Evolutionary conservation across 495 filamentous ascomycete species (phyloP).

Genomic region (Aspergillus mulundensis): DNA sequence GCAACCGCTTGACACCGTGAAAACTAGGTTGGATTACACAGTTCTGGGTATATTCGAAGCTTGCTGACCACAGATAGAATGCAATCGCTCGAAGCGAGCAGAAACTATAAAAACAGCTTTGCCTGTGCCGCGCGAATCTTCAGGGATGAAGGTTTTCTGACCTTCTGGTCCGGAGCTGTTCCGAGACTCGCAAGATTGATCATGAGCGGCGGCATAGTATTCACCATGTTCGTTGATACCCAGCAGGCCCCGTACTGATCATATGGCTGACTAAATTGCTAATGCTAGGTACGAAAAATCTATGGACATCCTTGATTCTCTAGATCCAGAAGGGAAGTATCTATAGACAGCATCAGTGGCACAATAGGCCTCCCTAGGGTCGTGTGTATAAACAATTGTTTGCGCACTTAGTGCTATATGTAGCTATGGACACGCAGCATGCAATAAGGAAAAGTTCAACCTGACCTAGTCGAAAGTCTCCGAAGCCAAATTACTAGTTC

Average conservation of each 20-base stretch:
- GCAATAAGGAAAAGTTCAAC: background rate
- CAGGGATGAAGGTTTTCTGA: slow-evolving; percentile 82
- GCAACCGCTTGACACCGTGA: slow-evolving; percentile 91
- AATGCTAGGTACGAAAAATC: slow-evolving; percentile 82
- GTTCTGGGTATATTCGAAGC: background rate
- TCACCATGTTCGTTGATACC: slow-evolving; percentile 68
- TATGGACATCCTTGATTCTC: slow-evolving; percentile 76
- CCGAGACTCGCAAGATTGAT: slow-evolving; percentile 80
- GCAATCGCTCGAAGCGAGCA: slow-evolving; percentile 89
- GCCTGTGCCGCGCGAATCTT: slow-evolving; percentile 79
- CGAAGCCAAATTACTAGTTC: slow-evolving; percentile 12
- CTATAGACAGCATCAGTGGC: slow-evolving; percentile 48
- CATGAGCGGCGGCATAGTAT: slow-evolving; percentile 92
- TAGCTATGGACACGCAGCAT: background rate
- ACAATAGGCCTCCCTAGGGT: too few species aligned
- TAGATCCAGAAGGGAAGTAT: slow-evolving; percentile 84
- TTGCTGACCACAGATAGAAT: slow-evolving; percentile 54
- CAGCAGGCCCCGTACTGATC: background rate
- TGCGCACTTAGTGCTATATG: too few species aligned
- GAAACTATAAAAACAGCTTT: slow-evolving; percentile 83
- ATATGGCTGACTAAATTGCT: slow-evolving; percentile 5
- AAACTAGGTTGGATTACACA: slow-evolving; percentile 60
- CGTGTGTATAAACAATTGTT: too few species aligned
- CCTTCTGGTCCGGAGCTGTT: slow-evolving; percentile 91
- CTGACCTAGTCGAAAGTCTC: too few species aligned